Evolutionary conservation across 371 early-diverging fungal genomes (phyloP), one percentile per base, ranked within the genome.

Genomic region (Mycotypha africana): DNA sequence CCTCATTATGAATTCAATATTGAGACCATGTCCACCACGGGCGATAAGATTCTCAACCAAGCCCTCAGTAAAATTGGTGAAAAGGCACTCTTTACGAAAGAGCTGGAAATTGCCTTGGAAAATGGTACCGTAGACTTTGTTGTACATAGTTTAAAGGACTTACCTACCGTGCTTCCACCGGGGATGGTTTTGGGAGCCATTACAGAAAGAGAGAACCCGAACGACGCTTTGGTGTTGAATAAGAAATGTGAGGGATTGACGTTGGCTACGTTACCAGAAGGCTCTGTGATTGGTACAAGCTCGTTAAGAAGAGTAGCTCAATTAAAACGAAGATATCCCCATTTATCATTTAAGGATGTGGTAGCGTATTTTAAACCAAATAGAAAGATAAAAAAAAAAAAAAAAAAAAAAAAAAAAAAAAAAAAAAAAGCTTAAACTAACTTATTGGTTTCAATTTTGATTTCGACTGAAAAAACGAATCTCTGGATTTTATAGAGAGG

Each of bases 111-210:
- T 1, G 87, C 93, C 5, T 69, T 98, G 26, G 71, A 74, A 16
- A 70, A 79, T n/a, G 57, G 76, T n/a, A 56, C 56, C 14, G 89
- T 94, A n/a, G 92, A 96, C 62, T 54, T 96, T 24, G 87, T 97
- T 21, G 95, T 95, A 2, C 98, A 98, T 55, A 88, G 91, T 25
- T 75, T 97, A 20, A 98, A 98, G 65, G 98, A 98, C 60, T 62
- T 98, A 38, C 94, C 93, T 2, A 96, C 98, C 16, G 78, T 71
- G 12, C 59, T 94, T 37, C 93, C 94, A 5, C 65, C 70, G 1
- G 91, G 91, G 44, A 89, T 97, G 88, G 46, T 56, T 1, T 60
- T 98, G 23, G 93, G 84, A 3, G 95, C 95, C 1, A 79, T 95
- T 26, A 45, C 86, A 49, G 78, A 86, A 63, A 72, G 98, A 17